Percentiles rank a stretch among this genome's conserved stretches.
Conservation (phyloP, 1,139 yeast genomes). For the Ogataea hybrid region DNA sequence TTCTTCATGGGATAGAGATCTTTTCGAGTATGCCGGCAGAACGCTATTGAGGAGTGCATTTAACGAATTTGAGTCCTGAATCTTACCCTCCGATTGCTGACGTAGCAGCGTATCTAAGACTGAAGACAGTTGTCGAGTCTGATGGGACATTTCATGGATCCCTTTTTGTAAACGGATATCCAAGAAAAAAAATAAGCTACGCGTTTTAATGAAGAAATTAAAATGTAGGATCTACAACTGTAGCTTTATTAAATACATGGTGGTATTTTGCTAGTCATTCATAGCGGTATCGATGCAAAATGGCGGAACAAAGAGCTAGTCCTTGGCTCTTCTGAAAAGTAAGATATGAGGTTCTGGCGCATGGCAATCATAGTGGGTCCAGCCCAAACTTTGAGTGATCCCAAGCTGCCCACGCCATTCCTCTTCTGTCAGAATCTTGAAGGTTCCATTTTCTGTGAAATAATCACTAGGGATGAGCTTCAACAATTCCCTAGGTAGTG, state of each 20-base stretch:
- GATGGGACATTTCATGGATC: conserved; percentile 27
- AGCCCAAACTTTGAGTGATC: conserved; percentile 94
- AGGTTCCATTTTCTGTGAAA: conserved; percentile 86
- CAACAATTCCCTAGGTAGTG: conserved; percentile 94
- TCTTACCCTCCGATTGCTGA: conserved; percentile 25
- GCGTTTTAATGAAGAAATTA: conserved; percentile 1
- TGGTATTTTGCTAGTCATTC: conserved; percentile 5
- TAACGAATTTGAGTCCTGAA: conserved; percentile 28
- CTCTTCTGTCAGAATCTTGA: conserved; percentile 86
- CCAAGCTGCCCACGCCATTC: conserved; percentile 97
- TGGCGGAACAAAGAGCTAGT: conserved; percentile 20
- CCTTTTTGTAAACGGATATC: neutral
- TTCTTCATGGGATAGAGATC: conserved; percentile 20
- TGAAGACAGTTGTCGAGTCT: conserved; percentile 23
- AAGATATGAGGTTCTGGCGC: conserved; percentile 98
- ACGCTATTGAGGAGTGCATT: conserved; percentile 29
- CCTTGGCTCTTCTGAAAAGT: conserved; percentile 68
- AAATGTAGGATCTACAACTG: neutral
- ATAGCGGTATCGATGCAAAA: conserved; percentile 9
- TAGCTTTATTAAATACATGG: conserved; percentile 8
- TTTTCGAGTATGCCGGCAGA: conserved; percentile 24
- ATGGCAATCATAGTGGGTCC: conserved; percentile 98
- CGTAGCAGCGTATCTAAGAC: conserved; percentile 28
- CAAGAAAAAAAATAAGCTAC: conserved; percentile 4
- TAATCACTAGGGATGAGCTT: conserved; percentile 95